Evolutionary conservation across 805 yeast genomes (phyloP), one percentile per base, ranked within the genome.

Genomic region (Metschnikowia colocasiae): DNA sequence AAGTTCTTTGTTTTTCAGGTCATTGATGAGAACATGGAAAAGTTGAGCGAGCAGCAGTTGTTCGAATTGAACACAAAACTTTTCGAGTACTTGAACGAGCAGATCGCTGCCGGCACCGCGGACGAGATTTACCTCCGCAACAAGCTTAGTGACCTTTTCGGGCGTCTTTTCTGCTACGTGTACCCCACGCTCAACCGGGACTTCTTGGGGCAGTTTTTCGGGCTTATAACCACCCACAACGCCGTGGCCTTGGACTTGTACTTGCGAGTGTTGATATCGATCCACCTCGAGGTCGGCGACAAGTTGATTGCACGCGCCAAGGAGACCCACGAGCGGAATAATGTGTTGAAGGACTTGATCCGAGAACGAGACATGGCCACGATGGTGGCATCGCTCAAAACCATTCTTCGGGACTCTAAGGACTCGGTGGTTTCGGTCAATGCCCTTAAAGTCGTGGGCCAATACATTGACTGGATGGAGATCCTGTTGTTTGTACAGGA

Each of bases 201-300:
- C 27, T 70, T 69, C 48, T 54, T 72, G 46, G 63, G 63, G 44
- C 67, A 63, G 12, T 58, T 71, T 52, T 52, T 65, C 40, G 40
- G 41, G 23, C 48, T 63, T 15, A 50, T 58, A 19, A 52, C 49
- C 15, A 40, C 61, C 6, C 47, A 52, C 26, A 57, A 59, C 23
- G 50, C 50, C 50, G 52, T 57, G 30, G 51, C 55, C 34, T 52
- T 76, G 9, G 97, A 91, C 60, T 80, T 87, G 64, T 90, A 85
- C 63, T 65, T 85, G 32, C 78, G 97, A 59, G 78, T 89, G 6
- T 69, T 90, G 49, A 65, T 82, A 36, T 79, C 85, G 26, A 81
- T 94, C 50, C 97, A 94, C 63, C 83, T 83, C 25, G 97, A 91
- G 66, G 89, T 94, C 56, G 99, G 96, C 29, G 99, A 94, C 63